Evolutionary conservation across 1,284 basidiomycete genomes (phyloP), one percentile per base, ranked within the genome.

Genomic region (Coriolopsis trogii): DNA sequence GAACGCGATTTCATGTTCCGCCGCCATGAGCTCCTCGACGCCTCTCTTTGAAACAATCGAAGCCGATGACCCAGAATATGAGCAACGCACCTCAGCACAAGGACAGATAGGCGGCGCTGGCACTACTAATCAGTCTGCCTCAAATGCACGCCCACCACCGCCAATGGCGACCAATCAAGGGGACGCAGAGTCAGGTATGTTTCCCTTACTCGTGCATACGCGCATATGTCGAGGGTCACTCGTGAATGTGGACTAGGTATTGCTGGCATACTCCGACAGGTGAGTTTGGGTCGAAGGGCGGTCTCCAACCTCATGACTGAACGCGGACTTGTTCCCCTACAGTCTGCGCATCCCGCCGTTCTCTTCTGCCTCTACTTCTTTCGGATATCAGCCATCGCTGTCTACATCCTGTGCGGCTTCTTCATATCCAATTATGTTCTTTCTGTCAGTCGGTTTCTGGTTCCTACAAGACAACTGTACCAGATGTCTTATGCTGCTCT

Each of bases 401-500:
- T 94, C 3, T 97, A 96, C 70, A 81, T 97, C 39, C 77, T 97
- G 20, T 93, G 88, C 63, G 93, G 91, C 1, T 82, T 85, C 73
- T 86, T 96, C 65, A 92, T 89, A n/a, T 75, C 82, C 62, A 90
- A 94, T 66, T 96, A 93, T 69, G 93, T 95, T 18, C 77, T 96
- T 49, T 91, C 91, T 37, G 93, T 94, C 52, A 64, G 89, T 75
- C 13, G 43, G 40, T 20, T 1, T 42, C 21, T 43, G 43, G 29
- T 41, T 29, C 38, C 41, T 33, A n/a, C 4, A 45, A 29, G 36
- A 15, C 21, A 49, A 41, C n/a, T 3, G 23, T 34, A 41, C 29
- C 43, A 16, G 24, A 25, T 25, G 41, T 13, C 36, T 10, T 26
- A 46, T 36, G 20, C 15, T n/a, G n/a, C n/a, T n/a, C n/a, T n/a